phyloP scores from a whole-genome alignment of 2,329 filamentous ascomycete genomes.

The Trichophyton rubrum region DNA sequence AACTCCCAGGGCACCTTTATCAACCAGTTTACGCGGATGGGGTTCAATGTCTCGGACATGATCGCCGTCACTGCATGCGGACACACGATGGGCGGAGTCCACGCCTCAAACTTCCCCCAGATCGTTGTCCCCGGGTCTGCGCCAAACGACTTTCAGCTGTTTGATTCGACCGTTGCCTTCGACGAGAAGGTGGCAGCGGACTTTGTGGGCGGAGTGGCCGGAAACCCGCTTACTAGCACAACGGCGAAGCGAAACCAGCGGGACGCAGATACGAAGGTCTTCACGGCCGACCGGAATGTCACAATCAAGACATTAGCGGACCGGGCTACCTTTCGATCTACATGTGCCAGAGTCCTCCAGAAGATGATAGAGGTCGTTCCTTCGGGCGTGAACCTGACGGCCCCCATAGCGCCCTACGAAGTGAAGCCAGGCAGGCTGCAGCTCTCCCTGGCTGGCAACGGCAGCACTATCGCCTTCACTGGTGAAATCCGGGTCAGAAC shows the following conservation, averaged over 20 bases:
- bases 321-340: slow-evolving; percentile 4
- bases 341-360: slow-evolving; percentile 8
- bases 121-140: slow-evolving; percentile 6
- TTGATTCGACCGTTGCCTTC: slow-evolving; percentile 7
- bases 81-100: slow-evolving; percentile 11
- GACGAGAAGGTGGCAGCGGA: slow-evolving; percentile 11
- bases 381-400: slow-evolving; percentile 6
- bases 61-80: slow-evolving; percentile 10
- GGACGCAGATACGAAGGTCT: slow-evolving; percentile 11
- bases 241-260: slow-evolving; percentile 7
- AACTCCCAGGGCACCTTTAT: slow-evolving; percentile 11
- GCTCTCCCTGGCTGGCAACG: slow-evolving; percentile 9
- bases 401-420: slow-evolving; percentile 10
- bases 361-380: slow-evolving; percentile 13
- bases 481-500: slow-evolving; percentile 11
- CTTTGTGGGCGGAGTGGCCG: slow-evolving; percentile 4
- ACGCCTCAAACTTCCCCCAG: slow-evolving; percentile 9
- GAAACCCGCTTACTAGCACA: slow-evolving; percentile 7
- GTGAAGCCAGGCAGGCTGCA: slow-evolving; percentile 8
- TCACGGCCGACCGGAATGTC: slow-evolving; percentile 8
- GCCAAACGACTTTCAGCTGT: slow-evolving; percentile 8
- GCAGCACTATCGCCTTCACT: slow-evolving; percentile 7
- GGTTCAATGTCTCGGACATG: slow-evolving; percentile 11
- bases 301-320: slow-evolving; percentile 8
- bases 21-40: slow-evolving; percentile 11